Conservation (phyloP, 1,284 basidiomycete species). For the Waitea zeae region DNA sequence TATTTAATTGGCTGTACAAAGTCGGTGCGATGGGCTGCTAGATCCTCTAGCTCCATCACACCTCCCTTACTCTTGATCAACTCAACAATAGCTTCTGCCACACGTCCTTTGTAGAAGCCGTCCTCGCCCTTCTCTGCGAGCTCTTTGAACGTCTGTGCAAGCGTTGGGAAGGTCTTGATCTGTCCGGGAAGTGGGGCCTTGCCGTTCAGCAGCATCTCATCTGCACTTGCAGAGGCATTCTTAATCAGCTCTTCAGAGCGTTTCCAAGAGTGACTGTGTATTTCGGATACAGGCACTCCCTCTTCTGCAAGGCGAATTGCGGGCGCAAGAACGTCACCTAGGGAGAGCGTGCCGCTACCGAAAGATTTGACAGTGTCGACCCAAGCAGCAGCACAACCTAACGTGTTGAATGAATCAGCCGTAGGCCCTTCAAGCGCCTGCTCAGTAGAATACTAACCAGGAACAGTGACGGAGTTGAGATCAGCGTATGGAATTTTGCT, state of each 20-base stretch:
- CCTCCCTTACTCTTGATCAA: constrained; percentile 73
- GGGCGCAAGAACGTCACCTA: constrained; percentile 77
- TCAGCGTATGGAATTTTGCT: constrained; percentile 53
- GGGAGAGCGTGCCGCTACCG: constrained; percentile 66
- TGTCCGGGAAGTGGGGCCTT: constrained; percentile 67
- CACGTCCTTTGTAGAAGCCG: constrained; percentile 83
- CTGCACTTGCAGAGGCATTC: constrained; percentile 64
- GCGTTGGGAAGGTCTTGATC: constrained; percentile 60
- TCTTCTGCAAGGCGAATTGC: constrained; percentile 76
- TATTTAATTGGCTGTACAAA: constrained; percentile 85
- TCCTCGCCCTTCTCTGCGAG: constrained; percentile 71
- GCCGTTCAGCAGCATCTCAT: constrained; percentile 75
- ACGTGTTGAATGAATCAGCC: too few species aligned
- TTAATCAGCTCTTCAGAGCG: constrained; percentile 59
- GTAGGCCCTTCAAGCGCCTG: too few species aligned
- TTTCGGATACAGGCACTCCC: constrained; percentile 71
- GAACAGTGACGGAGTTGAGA: constrained; percentile 84
- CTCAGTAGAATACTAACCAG: too few species aligned
- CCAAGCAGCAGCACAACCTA: constrained; percentile 83
- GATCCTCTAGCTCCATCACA: constrained; percentile 79
- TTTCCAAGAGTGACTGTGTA: constrained; percentile 57
- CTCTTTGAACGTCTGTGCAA: constrained; percentile 72
- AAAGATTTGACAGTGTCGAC: constrained; percentile 73
- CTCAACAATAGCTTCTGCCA: constrained; percentile 84
- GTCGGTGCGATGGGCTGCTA: constrained; percentile 62